These are phyloP conservation scores for Dactylellina leptospora DNA, from an alignment of 2,329 filamentous ascomycete species.

Conservation along the genomic window DNA sequence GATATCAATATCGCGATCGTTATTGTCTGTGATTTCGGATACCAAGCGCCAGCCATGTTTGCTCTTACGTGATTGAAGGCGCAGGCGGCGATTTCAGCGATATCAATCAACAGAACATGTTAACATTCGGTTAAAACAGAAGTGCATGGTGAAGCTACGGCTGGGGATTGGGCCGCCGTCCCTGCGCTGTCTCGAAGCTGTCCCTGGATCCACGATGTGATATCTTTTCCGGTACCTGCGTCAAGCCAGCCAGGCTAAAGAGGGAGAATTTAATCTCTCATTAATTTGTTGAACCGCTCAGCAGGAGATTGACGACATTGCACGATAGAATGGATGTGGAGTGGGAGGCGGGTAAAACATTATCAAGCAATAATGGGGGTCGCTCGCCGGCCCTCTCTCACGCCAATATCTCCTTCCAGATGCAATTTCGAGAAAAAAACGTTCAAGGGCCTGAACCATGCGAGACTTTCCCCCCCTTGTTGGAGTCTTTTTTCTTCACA, in stretches of 20 bases:
- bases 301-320: constrained; percentile 45
- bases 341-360: constrained; percentile 29
- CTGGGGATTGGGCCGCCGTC: constrained; percentile 30
- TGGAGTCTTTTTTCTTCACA: constrained; percentile 9
- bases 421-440: constrained; percentile 46
- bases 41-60: constrained; percentile 31
- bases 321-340: constrained; percentile 27
- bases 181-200: constrained; percentile 4
- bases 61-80: constrained; percentile 28
- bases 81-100: constrained; percentile 32
- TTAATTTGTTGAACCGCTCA: constrained; percentile 39
- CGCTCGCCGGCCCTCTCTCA: too few species aligned
- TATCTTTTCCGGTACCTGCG: constrained; percentile 52
- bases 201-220: constrained; percentile 43
- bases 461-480: constrained; percentile 41
- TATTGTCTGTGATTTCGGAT: too few species aligned
- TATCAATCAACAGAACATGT: constrained; percentile 21
- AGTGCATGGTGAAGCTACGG: constrained; percentile 34
- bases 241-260: constrained; percentile 26
- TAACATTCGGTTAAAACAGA: constrained; percentile 40
- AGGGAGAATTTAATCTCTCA: constrained; percentile 37
- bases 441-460: constrained; percentile 19
- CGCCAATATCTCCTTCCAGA: constrained; percentile 40
- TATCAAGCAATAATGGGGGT: background rate
- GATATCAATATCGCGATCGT: background rate